phyloP scores from a whole-genome alignment of 345 rosid species.

The Eucalyptus shirleyi region DNA sequence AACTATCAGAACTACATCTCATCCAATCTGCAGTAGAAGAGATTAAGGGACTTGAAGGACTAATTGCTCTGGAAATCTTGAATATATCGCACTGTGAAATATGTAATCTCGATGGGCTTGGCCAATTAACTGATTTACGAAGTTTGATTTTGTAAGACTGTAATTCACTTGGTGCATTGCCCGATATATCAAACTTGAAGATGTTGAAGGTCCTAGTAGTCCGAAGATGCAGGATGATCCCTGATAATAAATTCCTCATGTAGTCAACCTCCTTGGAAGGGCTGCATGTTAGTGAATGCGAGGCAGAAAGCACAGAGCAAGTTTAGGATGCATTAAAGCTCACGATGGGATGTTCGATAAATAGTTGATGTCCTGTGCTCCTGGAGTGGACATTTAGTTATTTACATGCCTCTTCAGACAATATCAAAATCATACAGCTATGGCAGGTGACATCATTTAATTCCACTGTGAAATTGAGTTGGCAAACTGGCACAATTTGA shows the following conservation, averaged over 20 bases:
- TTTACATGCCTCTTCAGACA: background rate
- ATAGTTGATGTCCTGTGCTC: background rate
- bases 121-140: background rate
- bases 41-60: background rate
- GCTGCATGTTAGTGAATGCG: background rate
- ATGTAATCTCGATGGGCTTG: background rate
- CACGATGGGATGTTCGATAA: fast-evolving
- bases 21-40: background rate
- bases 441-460: background rate
- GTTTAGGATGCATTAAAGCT: background rate
- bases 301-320: background rate
- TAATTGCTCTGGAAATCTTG: background rate
- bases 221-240: background rate
- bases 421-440: background rate
- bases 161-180: background rate
- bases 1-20: background rate
- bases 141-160: background rate
- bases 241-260: too few relatives aligned
- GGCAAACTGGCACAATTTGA: background rate
- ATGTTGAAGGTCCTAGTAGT: background rate
- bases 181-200: background rate
- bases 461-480: background rate
- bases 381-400: background rate
- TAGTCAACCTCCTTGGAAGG: too few relatives aligned
- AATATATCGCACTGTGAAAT: background rate